Conservation (phyloP, 306 rosid species). For the Begonia fuchsioides region DNA sequence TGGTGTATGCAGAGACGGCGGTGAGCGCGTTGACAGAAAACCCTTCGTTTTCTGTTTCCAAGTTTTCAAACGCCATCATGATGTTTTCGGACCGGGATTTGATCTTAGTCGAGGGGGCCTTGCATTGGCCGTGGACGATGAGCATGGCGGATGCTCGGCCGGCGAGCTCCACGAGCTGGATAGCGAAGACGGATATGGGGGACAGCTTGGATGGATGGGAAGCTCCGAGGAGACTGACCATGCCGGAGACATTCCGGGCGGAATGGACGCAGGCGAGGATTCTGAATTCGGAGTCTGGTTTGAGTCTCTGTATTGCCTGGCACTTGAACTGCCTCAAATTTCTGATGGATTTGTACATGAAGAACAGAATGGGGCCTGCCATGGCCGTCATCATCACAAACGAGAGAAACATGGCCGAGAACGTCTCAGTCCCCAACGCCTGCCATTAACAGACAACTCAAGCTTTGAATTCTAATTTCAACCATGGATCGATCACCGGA, state of each 20-base stretch:
- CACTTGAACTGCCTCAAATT: conserved; percentile 4
- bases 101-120: not conserved
- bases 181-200: conserved; percentile 18
- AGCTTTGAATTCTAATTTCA: not conserved
- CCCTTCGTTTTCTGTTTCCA: conserved; percentile 3
- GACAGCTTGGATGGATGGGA: conserved; percentile 23
- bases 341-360: conserved; percentile 10
- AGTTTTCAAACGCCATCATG: conserved; percentile 11
- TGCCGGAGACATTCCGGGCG: conserved; percentile 18
- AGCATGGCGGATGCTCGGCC: conserved; percentile 30
- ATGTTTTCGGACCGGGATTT: not conserved
- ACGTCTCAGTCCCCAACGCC: conserved; percentile 20
- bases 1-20: conserved; percentile 22
- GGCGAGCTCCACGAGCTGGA: conserved; percentile 28
- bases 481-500: not conserved
- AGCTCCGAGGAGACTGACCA: conserved; percentile 20
- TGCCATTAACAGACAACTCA: not conserved
- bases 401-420: conserved; percentile 13
- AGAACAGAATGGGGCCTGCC: conserved; percentile 19
- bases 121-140: conserved; percentile 26
- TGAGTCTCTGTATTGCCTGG: conserved; percentile 21
- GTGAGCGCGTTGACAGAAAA: conserved; percentile 21
- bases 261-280: conserved; percentile 25
- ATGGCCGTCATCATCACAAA: conserved; percentile 17
- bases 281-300: conserved; percentile 14